Evolutionary conservation across 2,329 filamentous ascomycete species (phyloP), one percentile per base, ranked within the genome.

Genomic region (Colletotrichum spaethianum): DNA sequence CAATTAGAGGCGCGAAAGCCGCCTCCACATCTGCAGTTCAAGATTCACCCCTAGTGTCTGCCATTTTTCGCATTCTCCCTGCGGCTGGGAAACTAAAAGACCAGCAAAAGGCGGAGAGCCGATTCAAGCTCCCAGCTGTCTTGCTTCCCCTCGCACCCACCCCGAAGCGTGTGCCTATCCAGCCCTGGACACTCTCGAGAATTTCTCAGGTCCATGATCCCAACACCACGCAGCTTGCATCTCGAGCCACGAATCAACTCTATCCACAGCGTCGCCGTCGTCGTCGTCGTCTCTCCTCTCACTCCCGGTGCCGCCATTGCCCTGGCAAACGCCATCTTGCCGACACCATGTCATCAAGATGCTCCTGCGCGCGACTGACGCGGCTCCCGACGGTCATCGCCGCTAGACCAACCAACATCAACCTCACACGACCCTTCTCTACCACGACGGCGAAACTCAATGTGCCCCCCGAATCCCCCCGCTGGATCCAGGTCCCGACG

Each of bases 401-500:
- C 44, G 38, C 61, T 33, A 64, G 52, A 61, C 40, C 70, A 11
- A 55, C 63, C 66, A 50, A 31, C 26, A 55, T 72, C 26, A 67
- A 72, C 67, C 55, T 74, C 68, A 72, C 65, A 55, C 78, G 80
- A 70, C 74, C 75, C 42, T 81, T 83, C 70, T 82, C 81, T 28
- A 79, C 79, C 9, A 81, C 80, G 68, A 66, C 74, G 63, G 48
- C 75, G 50, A 73, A 77, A 73, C 79, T 73, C 40, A 65, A 59
- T 6, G 70, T 73, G 74, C 92, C 93, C 23, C 96, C 96, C 60
- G 94, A 98, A 80, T 97, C 95, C 44, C 96, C 96, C 57, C 89
- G 90, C 75, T 98, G 93, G 86, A 93, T 98, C 83, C 91, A 94
- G 75, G 86, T 98, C 67, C 96, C 95, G 59, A 87, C 88, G 76